Percentiles rank a stretch among this genome's conserved stretches.
Evolutionary conservation across 441 rosid species (phyloP).

Genomic region (Pelargonium exstipulatum): DNA sequence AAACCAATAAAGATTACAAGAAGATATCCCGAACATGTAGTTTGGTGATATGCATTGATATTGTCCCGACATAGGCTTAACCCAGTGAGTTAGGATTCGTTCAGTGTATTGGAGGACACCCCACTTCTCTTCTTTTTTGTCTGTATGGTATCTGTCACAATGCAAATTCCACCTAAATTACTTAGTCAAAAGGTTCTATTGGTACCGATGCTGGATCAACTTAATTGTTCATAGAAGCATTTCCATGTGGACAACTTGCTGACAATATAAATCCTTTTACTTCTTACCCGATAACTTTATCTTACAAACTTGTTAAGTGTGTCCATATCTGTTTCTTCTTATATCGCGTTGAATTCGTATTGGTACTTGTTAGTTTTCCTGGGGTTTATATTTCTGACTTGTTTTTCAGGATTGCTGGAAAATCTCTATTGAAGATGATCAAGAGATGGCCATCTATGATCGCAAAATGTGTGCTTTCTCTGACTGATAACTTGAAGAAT

Average conservation of each 20-base stretch:
- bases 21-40: neutral
- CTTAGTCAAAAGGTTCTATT: neutral
- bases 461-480: slow-evolving; percentile 78
- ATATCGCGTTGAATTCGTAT: neutral
- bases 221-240: neutral
- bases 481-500: slow-evolving; percentile 60
- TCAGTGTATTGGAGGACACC: neutral
- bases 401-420: slow-evolving; percentile 83
- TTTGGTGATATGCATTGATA: neutral
- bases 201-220: neutral
- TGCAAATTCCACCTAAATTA: neutral
- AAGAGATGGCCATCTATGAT: slow-evolving; percentile 96
- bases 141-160: neutral
- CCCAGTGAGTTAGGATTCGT: neutral
- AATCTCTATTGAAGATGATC: slow-evolving; percentile 80
- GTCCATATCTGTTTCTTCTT: neutral
- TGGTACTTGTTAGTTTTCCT: slow-evolving; percentile 10
- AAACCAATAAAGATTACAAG: neutral
- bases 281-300: slow-evolving; percentile 3
- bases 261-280: slow-evolving; percentile 2
- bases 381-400: slow-evolving; percentile 23
- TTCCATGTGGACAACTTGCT: neutral
- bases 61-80: neutral
- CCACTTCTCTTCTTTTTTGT: too few relatives aligned
- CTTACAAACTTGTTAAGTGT: neutral